Conservation (phyloP, 768 basidiomycete genomes). For the Symmetrospora coprosmae region DNA sequence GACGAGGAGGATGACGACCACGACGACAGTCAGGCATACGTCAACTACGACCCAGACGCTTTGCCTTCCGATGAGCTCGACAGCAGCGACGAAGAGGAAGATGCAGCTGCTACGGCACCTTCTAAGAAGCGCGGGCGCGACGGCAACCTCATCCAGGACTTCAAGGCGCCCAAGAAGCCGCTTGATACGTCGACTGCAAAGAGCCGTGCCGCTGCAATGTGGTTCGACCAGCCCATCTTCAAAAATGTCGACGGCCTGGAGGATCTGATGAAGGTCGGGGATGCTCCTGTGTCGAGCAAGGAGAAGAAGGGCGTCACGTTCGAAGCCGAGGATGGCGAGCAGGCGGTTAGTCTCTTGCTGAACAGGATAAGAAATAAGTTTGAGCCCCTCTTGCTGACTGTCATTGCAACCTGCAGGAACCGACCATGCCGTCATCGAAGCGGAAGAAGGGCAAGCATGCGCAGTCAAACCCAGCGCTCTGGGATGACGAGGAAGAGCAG, state of each 20-base stretch:
- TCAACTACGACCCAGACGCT: constrained; percentile 42
- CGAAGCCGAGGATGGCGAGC: constrained; percentile 35
- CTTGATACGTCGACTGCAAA: constrained; percentile 30
- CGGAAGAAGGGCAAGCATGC: neutral
- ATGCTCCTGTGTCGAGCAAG: constrained; percentile 37
- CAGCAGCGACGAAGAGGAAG: constrained; percentile 28
- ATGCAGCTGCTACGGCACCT: constrained; percentile 20
- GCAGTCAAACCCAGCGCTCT: constrained; percentile 29
- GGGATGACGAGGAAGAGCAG: constrained; percentile 57
- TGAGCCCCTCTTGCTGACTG: neutral
- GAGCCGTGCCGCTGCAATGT: constrained; percentile 53
- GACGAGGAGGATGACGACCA: constrained; percentile 31
- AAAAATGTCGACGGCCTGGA: constrained; percentile 46
- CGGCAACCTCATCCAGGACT: constrained; percentile 44
- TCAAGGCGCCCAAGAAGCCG: constrained; percentile 38
- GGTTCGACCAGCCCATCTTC: constrained; percentile 93
- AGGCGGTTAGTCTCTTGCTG: too few relatives aligned
- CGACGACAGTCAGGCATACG: constrained; percentile 29
- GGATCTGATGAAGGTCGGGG: constrained; percentile 40
- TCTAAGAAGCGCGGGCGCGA: constrained; percentile 31
- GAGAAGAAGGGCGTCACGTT: constrained; percentile 30
- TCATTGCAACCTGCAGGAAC: neutral
- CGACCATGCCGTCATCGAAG: neutral
- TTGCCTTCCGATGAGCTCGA: constrained; percentile 30
- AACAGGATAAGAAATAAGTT: constrained; percentile 25